Evolutionary conservation across 2,329 filamentous ascomycete species (phyloP), one percentile per base, ranked within the genome.

Genomic region (Zymoseptoria crescenta): DNA sequence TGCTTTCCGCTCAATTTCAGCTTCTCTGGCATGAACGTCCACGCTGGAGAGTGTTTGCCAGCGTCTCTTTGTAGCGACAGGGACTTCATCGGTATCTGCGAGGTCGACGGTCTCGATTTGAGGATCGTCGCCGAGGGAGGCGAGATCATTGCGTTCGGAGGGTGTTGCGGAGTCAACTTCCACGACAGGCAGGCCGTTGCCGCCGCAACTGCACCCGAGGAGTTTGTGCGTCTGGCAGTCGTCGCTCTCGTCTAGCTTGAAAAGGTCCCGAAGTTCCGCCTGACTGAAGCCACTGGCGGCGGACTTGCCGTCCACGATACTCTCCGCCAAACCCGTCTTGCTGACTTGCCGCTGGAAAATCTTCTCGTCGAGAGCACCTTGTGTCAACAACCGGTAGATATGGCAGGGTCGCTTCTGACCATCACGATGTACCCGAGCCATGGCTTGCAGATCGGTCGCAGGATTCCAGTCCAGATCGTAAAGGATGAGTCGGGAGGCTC

Each of bases 381-480:
- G 83, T 3, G 87, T 83, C 10, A 90, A 69, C 58, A 90, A 78
- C 5, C 87, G 79, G 67, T 90, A 90, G 59, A 89, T 88, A 57
- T 82, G 83, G 62, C 86, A 87, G 3, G 82, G 82, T 9, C 78
- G 74, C 69, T 85, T 87, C 69, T 90, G 87, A 0, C 87, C 87
- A 65, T 89, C 86, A 54, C 87, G 81, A 69, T 89, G 86, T 52
- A 89, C 87, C 13, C 87, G 83, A 10, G 86, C 87, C 85, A 89
- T 89, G 7, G 87, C 87, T 70, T 90, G 87, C 20, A 87, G 75
- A 66, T 90, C 87, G 0, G 84, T 87, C 0, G 86, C 85, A 1
- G 87, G 87, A 66, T 90, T 90, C 87, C 87, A 90, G 72, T 89
- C 87, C 8, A 87, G 82, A 65, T 90, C 87, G 65, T 88, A 89